Conservation (phyloP, 2,329 filamentous ascomycete species). For the Colletotrichum plurivorum region DNA sequence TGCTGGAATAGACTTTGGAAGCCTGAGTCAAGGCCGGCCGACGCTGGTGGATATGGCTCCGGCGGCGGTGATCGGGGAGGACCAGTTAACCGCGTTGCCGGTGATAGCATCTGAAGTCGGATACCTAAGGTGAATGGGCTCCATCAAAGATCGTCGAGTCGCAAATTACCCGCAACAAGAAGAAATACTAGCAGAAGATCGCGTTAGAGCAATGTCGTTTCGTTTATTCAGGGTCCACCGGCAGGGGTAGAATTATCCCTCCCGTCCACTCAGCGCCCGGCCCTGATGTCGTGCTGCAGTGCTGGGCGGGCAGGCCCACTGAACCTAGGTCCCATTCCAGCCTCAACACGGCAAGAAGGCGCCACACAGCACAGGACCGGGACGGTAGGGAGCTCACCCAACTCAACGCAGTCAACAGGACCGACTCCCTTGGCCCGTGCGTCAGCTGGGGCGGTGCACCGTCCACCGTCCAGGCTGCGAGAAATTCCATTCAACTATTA, state of each 20-base stretch:
- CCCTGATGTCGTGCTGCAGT: constrained; percentile 3
- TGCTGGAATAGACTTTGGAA: constrained; percentile 34
- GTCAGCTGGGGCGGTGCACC: constrained; percentile 36
- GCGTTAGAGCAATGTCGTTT: constrained; percentile 22
- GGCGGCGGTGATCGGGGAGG: background rate
- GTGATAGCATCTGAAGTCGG: no score
- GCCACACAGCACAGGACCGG: background rate
- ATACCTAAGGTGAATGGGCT: no score
- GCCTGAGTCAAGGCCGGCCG: constrained; percentile 29
- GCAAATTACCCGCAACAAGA: background rate
- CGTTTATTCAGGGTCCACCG: constrained; percentile 18
- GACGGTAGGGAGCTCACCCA: background rate
- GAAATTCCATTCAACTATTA: constrained; percentile 36
- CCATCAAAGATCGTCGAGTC: no score
- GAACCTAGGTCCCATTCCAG: background rate
- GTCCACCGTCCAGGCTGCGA: constrained; percentile 37
- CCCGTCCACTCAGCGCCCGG: constrained; percentile 11
- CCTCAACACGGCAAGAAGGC: background rate
- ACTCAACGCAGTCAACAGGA: background rate
- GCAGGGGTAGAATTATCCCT: constrained; percentile 21
- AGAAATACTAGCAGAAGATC: background rate
- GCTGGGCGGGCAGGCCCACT: background rate
- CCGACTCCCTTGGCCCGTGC: constrained; percentile 29
- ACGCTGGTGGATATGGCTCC: constrained; percentile 5
- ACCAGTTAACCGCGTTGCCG: background rate